These are phyloP conservation scores for Hypericum perforatum DNA, from an alignment of 345 rosid species.

Conservation along the genomic window DNA sequence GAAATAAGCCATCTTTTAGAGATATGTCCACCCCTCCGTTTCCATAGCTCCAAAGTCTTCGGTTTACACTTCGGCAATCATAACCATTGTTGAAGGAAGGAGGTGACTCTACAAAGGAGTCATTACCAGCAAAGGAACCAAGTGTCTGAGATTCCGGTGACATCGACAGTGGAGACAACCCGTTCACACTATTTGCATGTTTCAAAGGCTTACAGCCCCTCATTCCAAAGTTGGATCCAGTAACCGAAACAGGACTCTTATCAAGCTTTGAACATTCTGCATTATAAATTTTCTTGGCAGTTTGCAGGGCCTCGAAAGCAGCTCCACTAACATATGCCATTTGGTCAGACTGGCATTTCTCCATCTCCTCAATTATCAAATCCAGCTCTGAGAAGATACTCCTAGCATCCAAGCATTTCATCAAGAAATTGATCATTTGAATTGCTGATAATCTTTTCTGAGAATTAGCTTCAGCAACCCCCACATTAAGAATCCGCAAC, in stretches of 20 bases:
- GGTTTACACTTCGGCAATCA: constrained; percentile 40
- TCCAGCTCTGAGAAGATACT: constrained; percentile 71
- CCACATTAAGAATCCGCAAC: constrained; percentile 42
- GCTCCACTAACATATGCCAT: constrained; percentile 89
- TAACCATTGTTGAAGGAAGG: constrained; percentile 3
- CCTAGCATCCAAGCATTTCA: constrained; percentile 75
- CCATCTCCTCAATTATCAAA: constrained; percentile 64
- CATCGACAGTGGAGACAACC: constrained; percentile 38
- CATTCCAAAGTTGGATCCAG: constrained; percentile 54
- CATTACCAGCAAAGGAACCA: constrained; percentile 46
- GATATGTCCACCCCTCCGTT: constrained; percentile 59
- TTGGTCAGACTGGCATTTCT: constrained; percentile 67
- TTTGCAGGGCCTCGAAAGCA: constrained; percentile 78
- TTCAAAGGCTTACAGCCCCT: constrained; percentile 25
- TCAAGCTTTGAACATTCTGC: constrained; percentile 50
- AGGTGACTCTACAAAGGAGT: constrained; percentile 51
- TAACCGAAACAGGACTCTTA: constrained; percentile 47
- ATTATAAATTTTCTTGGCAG: constrained; percentile 54
- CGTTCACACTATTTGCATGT: constrained; percentile 15
- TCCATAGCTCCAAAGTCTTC: constrained; percentile 45
- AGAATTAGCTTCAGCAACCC: constrained; percentile 62
- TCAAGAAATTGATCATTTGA: constrained; percentile 82
- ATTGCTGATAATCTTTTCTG: constrained; percentile 73
- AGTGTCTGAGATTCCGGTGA: constrained; percentile 82
- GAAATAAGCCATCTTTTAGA: constrained; percentile 67